Evolutionary conservation across 2,329 filamentous ascomycete species (phyloP), one percentile per base, ranked within the genome.

Genomic region (Aspergillus thermomutatus): DNA sequence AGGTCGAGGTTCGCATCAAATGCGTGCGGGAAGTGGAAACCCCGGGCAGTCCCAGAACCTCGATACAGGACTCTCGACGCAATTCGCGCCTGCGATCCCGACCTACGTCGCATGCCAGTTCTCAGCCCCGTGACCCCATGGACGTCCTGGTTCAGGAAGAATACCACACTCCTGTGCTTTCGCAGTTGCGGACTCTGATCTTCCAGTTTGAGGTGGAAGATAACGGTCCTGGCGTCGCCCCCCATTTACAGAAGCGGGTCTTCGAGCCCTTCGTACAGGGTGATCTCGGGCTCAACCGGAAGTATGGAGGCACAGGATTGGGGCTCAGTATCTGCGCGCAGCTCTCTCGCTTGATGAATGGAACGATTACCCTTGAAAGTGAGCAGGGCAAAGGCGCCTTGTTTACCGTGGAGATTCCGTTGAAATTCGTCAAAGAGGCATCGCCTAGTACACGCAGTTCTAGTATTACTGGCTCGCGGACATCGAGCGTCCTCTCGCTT

Each of bases 261-360:
- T 97, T 97, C 69, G 92, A 96, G 71, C 92, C 92, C 0, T 97
- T 97, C 68, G 90, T 96, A 0, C 92, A 97, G 73, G 92, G 90
- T n/a, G 92, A 96, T 69, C 77, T 94, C 1, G 90, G 91, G 0
- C 77, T 97, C 17, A 95, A 89, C 77, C 95, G 91, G 72, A 94
- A 94, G 68, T 95, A 88, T 69, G 91, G 91, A 19, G 92, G 92
- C 17, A 96, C 92, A 1, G 92, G 92, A 3, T 78, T 96, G 1
- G 92, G 92, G 1, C 74, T 97, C 54, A 93, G 89, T 67, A 97
- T 97, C 66, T 96, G 91, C 74, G 88, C 90, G 21, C 92, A 97
- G 71, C 79, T 97, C 40, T 90, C 91, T 3, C 85, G 80, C 17
- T 77, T 96, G 17, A 96, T 97, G 91, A 87, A 87, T 50, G 92